Conservation (phyloP, 2,329 filamentous ascomycete genomes). For the Sordariomycetes sp. region DNA sequence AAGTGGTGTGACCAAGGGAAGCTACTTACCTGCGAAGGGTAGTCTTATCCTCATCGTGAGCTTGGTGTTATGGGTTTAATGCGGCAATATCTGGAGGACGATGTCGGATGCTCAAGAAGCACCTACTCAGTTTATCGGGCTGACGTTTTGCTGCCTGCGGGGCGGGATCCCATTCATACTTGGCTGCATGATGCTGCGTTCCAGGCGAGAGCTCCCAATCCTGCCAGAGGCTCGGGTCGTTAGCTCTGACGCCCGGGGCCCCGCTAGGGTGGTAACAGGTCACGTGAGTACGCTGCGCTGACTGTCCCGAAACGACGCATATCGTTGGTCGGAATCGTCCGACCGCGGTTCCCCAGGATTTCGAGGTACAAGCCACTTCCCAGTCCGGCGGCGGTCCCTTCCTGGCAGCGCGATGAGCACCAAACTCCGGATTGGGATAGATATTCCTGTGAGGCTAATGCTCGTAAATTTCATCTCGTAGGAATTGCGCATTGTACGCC, state of each 20-base stretch:
- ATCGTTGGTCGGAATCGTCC: background rate
- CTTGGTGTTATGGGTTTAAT: background rate
- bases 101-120: background rate
- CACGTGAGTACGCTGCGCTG: background rate
- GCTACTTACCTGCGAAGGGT: constrained; percentile 65
- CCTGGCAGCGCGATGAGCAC: background rate
- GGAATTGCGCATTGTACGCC: background rate
- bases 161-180: background rate
- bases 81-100: background rate
- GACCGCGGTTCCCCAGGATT: background rate
- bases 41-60: constrained; percentile 53
- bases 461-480: background rate
- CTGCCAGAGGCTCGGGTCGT: background rate
- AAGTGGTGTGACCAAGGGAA: constrained; percentile 4
- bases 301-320: background rate
- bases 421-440: background rate
- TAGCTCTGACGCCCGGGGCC: background rate
- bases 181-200: background rate
- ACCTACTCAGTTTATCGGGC: background rate
- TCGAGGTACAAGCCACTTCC: constrained; percentile 5
- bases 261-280: background rate
- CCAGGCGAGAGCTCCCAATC: background rate
- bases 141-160: background rate
- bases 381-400: background rate
- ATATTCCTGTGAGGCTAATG: background rate